A percentile compares a stretch with the other conserved stretches of the same genome.
Evolutionary conservation across 129 eudicot species (phyloP).

Genomic region (Pulicaria dysenterica): DNA sequence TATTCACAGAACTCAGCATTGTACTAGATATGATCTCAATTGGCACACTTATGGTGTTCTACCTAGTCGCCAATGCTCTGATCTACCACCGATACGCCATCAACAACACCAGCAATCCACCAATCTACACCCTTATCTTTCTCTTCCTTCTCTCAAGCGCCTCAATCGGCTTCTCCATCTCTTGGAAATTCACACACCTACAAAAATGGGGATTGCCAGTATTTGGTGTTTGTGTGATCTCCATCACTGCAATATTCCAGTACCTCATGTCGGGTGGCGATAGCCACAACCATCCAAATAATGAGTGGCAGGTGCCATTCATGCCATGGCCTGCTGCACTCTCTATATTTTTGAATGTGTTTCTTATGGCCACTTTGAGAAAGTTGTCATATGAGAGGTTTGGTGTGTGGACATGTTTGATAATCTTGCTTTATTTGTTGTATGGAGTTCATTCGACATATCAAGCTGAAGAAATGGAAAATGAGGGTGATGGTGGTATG

Average conservation of each 20-base stretch:
- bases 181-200: constrained; percentile 63
- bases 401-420: constrained; percentile 71
- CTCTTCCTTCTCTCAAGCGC: constrained; percentile 54
- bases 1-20: constrained; percentile 73
- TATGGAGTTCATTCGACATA: constrained; percentile 85
- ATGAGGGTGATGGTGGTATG: constrained; percentile 19
- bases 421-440: constrained; percentile 60
- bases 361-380: constrained; percentile 64
- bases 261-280: constrained; percentile 35
- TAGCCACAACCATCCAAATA: constrained; percentile 8
- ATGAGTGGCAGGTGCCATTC: constrained; percentile 65
- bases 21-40: constrained; percentile 77
- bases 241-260: constrained; percentile 53
- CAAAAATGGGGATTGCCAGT: constrained; percentile 54
- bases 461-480: constrained; percentile 54
- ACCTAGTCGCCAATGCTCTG: constrained; percentile 73
- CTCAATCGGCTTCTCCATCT: constrained; percentile 56
- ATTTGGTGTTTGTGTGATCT: constrained; percentile 40
- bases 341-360: constrained; percentile 67
- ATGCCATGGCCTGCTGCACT: constrained; percentile 86
- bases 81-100: constrained; percentile 62
- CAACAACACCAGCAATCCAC: constrained; percentile 41
- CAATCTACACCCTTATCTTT: constrained; percentile 48
- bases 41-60: constrained; percentile 75
- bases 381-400: constrained; percentile 60